Conservation (phyloP, 2,329 filamentous ascomycete species). For the Penicillium paneum region DNA sequence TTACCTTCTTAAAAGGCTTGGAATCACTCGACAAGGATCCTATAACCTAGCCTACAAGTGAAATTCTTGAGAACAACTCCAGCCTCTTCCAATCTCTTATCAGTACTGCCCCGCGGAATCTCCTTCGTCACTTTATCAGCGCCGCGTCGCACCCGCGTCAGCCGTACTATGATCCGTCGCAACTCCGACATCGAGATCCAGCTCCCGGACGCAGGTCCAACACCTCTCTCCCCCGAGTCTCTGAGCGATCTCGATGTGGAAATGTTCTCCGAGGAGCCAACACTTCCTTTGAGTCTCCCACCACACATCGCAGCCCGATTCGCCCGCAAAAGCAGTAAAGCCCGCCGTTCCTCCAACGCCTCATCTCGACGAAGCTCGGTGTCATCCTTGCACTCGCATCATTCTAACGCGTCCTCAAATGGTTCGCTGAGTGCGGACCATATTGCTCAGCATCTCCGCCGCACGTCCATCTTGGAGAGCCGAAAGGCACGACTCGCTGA, state of each 20-base stretch:
- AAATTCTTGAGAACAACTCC: background rate
- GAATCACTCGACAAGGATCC: background rate
- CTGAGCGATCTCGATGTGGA: conserved; percentile 39
- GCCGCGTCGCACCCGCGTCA: conserved; percentile 41
- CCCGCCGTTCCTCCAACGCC: conserved; percentile 58
- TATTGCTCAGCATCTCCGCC: conserved; percentile 63
- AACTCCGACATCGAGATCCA: conserved; percentile 44
- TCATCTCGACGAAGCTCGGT: conserved; percentile 64
- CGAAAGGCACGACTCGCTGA: conserved; percentile 63
- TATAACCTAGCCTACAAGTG: background rate
- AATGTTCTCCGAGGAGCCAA: conserved; percentile 40
- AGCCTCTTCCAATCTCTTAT: conserved; percentile 38
- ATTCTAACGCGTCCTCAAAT: conserved; percentile 51
- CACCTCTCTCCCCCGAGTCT: conserved; percentile 25
- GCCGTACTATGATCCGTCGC: conserved; percentile 38
- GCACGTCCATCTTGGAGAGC: conserved; percentile 62
- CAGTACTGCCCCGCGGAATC: conserved; percentile 46
- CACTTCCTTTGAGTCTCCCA: conserved; percentile 51
- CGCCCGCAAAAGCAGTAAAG: conserved; percentile 52
- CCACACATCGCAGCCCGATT: conserved; percentile 63
- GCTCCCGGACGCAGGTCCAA: conserved; percentile 35
- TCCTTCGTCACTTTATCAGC: conserved; percentile 7
- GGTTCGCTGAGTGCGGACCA: conserved; percentile 55
- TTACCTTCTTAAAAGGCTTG: background rate
- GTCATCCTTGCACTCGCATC: conserved; percentile 61